phyloP scores from a whole-genome alignment of 1,139 yeast genomes.

The Saccharomycopsis hybrid region DNA sequence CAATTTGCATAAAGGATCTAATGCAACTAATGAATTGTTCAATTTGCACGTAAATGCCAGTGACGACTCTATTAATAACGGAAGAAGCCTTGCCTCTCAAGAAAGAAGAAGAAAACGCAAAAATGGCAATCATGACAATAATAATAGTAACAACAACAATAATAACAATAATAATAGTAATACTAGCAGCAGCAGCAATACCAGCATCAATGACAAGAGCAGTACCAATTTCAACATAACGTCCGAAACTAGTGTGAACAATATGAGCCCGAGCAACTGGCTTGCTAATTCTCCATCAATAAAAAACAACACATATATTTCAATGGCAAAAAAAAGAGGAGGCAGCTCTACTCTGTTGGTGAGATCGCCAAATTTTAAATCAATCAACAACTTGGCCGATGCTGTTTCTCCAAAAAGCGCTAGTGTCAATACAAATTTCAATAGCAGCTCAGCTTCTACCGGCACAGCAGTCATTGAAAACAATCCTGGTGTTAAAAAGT shows the following conservation, averaged over 20 bases:
- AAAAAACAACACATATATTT: not conserved
- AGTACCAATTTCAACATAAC: not conserved
- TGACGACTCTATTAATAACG: slow-evolving; percentile 18
- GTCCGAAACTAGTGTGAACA: slow-evolving; percentile 3
- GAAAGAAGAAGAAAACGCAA: not conserved
- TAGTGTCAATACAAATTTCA: not conserved
- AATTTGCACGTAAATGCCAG: slow-evolving; percentile 13
- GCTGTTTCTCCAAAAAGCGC: not conserved
- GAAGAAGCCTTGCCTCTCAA: not conserved
- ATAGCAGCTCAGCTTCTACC: not conserved
- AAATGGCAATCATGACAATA: not conserved
- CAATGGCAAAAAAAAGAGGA: not conserved
- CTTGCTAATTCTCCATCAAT: slow-evolving; percentile 1
- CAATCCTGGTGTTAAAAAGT: too few relatives aligned
- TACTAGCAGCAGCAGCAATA: not conserved
- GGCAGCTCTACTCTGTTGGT: slow-evolving; percentile 7
- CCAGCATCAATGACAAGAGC: not conserved
- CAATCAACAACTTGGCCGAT: slow-evolving; percentile 1
- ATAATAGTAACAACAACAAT: not conserved
- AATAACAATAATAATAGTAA: not conserved
- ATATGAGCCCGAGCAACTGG: slow-evolving; percentile 4
- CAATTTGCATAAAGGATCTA: slow-evolving; percentile 2
- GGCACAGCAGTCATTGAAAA: too few relatives aligned
- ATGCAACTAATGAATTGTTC: slow-evolving; percentile 1
- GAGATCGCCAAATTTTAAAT: slow-evolving; percentile 13